A percentile compares a stretch with the other conserved stretches of the same genome.
phyloP scores from a whole-genome alignment of 1,139 yeast species.

The Scheffersomyces stambukii region DNA sequence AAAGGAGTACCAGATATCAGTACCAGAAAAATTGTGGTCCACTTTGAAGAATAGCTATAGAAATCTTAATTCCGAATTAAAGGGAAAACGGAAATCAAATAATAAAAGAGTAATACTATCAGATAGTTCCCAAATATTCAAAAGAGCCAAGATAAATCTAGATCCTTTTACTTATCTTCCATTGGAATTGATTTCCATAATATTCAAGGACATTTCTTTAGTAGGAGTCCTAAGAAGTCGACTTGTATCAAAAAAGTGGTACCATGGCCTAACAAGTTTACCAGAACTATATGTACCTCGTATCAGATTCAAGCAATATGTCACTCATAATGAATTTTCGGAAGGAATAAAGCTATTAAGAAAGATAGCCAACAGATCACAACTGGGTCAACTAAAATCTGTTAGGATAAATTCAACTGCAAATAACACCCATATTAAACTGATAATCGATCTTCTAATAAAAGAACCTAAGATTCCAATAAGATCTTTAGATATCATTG shows the following conservation, averaged over 20 bases:
- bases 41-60: constrained; percentile 23
- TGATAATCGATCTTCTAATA: constrained; percentile 22
- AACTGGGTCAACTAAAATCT: constrained; percentile 15
- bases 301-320: constrained; percentile 21
- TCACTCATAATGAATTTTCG: constrained; percentile 26
- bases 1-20: constrained; percentile 16
- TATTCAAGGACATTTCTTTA: constrained; percentile 22
- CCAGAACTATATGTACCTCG: constrained; percentile 22
- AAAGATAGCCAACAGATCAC: constrained; percentile 15
- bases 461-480: constrained; percentile 14
- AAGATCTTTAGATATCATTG: constrained; percentile 22
- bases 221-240: constrained; percentile 22
- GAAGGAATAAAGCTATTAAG: constrained; percentile 26
- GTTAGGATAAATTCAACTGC: constrained; percentile 23
- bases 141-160: neutral
- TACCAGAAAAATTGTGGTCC: constrained; percentile 25
- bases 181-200: constrained; percentile 23
- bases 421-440: constrained; percentile 18
- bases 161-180: constrained; percentile 32
- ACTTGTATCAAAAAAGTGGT: constrained; percentile 33
- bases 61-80: constrained; percentile 20
- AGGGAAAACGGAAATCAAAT: constrained; percentile 8
- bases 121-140: too few relatives aligned
- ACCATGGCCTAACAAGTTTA: constrained; percentile 19
- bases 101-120: neutral